Evolutionary conservation across 2,329 filamentous ascomycete genomes (phyloP), one percentile per base, ranked within the genome.

Genomic region (Elsinoe perseae): DNA sequence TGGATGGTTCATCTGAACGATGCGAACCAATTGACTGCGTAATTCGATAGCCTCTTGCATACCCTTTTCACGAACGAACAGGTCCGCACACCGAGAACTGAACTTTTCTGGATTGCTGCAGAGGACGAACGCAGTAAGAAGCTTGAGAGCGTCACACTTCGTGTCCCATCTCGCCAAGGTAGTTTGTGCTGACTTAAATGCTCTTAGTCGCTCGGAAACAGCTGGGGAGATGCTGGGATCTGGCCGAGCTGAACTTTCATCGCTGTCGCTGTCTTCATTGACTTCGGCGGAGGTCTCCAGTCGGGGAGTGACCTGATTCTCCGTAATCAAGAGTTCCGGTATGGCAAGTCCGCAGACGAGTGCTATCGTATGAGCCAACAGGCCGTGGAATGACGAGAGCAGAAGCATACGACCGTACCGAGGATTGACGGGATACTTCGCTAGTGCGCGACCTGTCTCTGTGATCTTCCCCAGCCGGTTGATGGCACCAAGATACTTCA

Each of bases 331-430:
- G 2, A 97, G 73, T 64, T 97, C 92, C 0, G 88, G 86, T 0
- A 92, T 89, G 0, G 92, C 95, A 3, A 98, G 75, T 1, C 87
- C 89, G 0, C 93, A 87, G 2, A 98, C 91, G 9, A 97, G 75
- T 1, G 90, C 89, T 58, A 97, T 86, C 2, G 90, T 88, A 66
- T 95, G 92, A 0, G 86, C 85, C 50, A 95, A 78, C 60, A 93
- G 91, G 58, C 84, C 82, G 66, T 95, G 86, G 23, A 87, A 79
- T 65, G 95, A 84, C 0, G 91, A 92, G 48, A 95, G 84, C 7
- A 95, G 77, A n/a, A 98, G 75, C 71, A 97, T 97, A 56, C 92
- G 88, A 6, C 91, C 85, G 66, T 95, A 95, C 1, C 93, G 83
- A 16, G 93, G 95, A 25, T 89, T 89, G 12, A 98, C 77, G 2